phyloP scores from a whole-genome alignment of 2,329 filamentous ascomycete species.

The Aureobasidium sp. region DNA sequence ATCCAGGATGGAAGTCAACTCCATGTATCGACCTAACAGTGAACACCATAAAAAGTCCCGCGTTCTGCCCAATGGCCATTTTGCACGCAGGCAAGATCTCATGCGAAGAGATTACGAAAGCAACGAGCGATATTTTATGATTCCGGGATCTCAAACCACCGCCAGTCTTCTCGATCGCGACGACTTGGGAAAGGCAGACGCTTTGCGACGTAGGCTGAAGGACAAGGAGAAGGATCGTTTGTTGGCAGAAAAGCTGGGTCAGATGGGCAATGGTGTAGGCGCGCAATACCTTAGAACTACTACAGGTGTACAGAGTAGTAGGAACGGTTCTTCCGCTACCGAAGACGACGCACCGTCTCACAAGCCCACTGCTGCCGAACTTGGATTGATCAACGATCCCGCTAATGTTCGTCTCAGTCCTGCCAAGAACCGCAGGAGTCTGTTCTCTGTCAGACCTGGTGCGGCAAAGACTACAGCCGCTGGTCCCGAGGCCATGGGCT shows the following conservation, averaged over 20 bases:
- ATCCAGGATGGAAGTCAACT: slow-evolving; percentile 72
- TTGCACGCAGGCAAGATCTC: not conserved
- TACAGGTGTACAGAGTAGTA: slow-evolving; percentile 12
- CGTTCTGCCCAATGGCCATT: not conserved
- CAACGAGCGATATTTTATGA: slow-evolving; percentile 20
- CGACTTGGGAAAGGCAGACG: slow-evolving; percentile 42
- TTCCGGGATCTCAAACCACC: slow-evolving; percentile 39
- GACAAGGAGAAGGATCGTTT: slow-evolving; percentile 63
- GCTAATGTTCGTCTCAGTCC: slow-evolving; percentile 36
- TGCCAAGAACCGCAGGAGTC: slow-evolving; percentile 36
- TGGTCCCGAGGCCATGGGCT: slow-evolving; percentile 37
- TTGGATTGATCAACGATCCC: slow-evolving; percentile 40
- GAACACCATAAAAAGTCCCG: slow-evolving; percentile 18
- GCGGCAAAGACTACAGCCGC: slow-evolving; percentile 28
- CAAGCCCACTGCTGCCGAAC: slow-evolving; percentile 29
- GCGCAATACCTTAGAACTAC: slow-evolving; percentile 59
- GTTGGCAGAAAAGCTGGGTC: slow-evolving; percentile 60
- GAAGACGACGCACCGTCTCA: slow-evolving; percentile 17
- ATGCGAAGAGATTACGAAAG: slow-evolving; percentile 30
- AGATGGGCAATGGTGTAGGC: slow-evolving; percentile 58
- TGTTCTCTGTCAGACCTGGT: slow-evolving; percentile 27
- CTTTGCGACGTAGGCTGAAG: slow-evolving; percentile 48
- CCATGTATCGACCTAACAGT: slow-evolving; percentile 38
- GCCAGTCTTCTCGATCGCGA: slow-evolving; percentile 60
- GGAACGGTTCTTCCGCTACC: slow-evolving; percentile 13